Evolutionary conservation across 2,329 filamentous ascomycete genomes (phyloP).

Genomic region (Cytospora mali): DNA sequence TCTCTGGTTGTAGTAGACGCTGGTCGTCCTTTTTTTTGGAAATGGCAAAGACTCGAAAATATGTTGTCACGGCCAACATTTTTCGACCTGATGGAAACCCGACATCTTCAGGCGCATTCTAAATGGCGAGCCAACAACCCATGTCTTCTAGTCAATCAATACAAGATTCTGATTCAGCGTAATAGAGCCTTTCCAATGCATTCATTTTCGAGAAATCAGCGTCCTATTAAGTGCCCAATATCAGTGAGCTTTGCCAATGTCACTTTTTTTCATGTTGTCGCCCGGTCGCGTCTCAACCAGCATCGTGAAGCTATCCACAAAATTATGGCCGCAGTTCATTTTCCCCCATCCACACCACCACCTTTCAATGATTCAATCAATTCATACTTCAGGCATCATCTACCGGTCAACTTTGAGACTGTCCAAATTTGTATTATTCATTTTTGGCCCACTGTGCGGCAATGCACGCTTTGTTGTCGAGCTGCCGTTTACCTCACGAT

Average conservation of each 20-base stretch:
- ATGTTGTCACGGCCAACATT: constrained; percentile 5
- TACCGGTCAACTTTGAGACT: constrained; percentile 17
- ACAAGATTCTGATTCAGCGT: constrained; percentile 6
- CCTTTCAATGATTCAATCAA: constrained; percentile 8
- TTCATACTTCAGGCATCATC: constrained; percentile 12
- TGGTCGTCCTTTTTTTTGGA: not conserved
- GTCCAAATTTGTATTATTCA: constrained; percentile 19
- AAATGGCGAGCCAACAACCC: constrained; percentile 27
- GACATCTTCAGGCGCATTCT: constrained; percentile 23
- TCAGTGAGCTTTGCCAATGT: constrained; percentile 18
- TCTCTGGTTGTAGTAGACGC: constrained; percentile 3
- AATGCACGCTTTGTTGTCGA: constrained; percentile 18
- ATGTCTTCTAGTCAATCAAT: constrained; percentile 19
- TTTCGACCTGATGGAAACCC: constrained; percentile 5
- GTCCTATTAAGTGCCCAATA: constrained; percentile 10
- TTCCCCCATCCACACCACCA: constrained; percentile 22
- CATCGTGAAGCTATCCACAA: constrained; percentile 29
- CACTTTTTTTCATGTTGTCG: constrained; percentile 26
- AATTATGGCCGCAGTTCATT: constrained; percentile 13
- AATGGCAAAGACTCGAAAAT: constrained; percentile 8
- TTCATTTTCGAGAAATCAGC: not conserved
- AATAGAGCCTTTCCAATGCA: not conserved
- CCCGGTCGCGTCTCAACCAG: constrained; percentile 3
- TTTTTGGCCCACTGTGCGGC: constrained; percentile 18
- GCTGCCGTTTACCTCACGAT: constrained; percentile 17